Evolutionary conservation across 768 basidiomycete species (phyloP), one percentile per base, ranked within the genome.

Genomic region (Boletus coccyginus): DNA sequence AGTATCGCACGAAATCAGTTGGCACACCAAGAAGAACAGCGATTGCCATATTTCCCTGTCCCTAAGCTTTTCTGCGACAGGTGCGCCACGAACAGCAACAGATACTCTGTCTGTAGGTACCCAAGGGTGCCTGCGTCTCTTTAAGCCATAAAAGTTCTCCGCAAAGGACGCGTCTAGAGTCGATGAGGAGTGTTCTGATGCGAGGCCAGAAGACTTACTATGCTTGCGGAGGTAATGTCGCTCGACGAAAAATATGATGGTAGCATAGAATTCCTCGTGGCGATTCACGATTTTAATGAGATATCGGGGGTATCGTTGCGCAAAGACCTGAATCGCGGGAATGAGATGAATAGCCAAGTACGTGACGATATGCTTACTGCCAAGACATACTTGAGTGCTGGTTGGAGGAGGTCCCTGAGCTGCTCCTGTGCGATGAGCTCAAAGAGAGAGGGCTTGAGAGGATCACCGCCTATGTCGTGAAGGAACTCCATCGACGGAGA

Each of bases 211-310:
- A 60, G 49, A 70, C 87, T 56, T 59, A 94, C 95, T 85, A 65
- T 95, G 85, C 68, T 86, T 89, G 58, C 82, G 83, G 53, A 99
- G 85, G 72, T 97, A 95, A 74, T 96, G 86, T 16, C 86, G 78
- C 74, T 99, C 97, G 17, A 98, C 87, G 54, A 94, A 79, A 52
- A 95, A 74, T 87, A 98, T 92, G 59, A 96, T 78, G 14, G 81
- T 61, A 1, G 94, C 91, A 64, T 97, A 98, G 72, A 97, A 92
- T 70, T 98, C 95, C 70, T 99, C 97, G 77, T 99, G 97, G 33
- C 85, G 78, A 71, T 98, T 98, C 16, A 97, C 92, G 51, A 98
- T 78, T 17, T 87, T 86, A 42, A 99, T 74, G 32, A 98, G 81
- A 71, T 98, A 95, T 52, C 97, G 83, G 7, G 97, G 97, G 69